Conservation (phyloP, 495 filamentous ascomycete species). For the Aspergillus affinis region DNA sequence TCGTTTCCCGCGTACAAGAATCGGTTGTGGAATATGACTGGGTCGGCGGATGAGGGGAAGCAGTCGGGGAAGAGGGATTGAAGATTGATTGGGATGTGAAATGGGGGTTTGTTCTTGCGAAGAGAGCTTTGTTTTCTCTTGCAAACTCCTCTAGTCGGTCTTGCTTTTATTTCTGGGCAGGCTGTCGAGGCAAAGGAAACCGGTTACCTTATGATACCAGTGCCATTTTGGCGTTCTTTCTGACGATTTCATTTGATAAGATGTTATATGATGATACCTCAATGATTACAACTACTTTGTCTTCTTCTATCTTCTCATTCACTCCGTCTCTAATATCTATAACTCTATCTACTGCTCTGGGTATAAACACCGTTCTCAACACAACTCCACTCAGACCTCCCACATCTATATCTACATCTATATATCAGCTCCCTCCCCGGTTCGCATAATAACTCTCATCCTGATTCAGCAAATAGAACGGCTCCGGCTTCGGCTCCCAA, state of each 20-base stretch:
- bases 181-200: too few relatives aligned
- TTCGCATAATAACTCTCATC: conserved; percentile 35
- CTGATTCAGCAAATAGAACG: conserved; percentile 36
- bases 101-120: background rate
- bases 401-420: too few relatives aligned
- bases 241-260: background rate
- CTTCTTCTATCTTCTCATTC: too few relatives aligned
- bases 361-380: too few relatives aligned
- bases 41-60: conserved; percentile 17
- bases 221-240: background rate
- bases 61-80: conserved; percentile 37
- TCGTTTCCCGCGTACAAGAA: conserved; percentile 59
- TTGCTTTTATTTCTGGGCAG: too few relatives aligned
- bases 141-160: too few relatives aligned
- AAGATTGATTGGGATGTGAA: conserved; percentile 5
- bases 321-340: too few relatives aligned
- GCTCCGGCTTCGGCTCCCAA: conserved; percentile 30
- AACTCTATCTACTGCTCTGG: too few relatives aligned
- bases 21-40: conserved; percentile 53
- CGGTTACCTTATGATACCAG: background rate
- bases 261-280: background rate
- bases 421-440: background rate
- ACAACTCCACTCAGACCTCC: too few relatives aligned
- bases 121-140: background rate
- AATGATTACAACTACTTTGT: too few relatives aligned